phyloP scores from a whole-genome alignment of 257 asterid species.

The Primulina tabacum region DNA sequence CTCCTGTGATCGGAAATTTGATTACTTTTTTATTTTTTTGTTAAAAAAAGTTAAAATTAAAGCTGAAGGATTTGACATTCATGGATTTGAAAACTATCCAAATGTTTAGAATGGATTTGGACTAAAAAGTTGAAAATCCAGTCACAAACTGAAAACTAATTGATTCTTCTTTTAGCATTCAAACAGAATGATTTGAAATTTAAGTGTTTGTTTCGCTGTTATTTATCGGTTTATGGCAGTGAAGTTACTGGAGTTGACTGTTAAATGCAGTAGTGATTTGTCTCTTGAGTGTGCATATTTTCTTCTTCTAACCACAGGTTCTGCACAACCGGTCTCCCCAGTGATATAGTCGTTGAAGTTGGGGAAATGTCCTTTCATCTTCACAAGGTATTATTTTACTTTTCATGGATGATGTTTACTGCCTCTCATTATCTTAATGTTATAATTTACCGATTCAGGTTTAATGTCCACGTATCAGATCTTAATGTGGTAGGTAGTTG shows the following conservation, averaged over 20 bases:
- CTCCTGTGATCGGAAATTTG: too few relatives aligned
- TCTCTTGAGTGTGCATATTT: slow-evolving; percentile 3
- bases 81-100: not conserved
- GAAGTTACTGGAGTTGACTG: not conserved
- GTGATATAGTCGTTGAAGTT: slow-evolving; percentile 88
- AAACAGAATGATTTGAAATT: not conserved
- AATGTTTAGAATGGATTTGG: not conserved
- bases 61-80: not conserved
- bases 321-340: slow-evolving; percentile 94
- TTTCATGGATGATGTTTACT: not conserved
- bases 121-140: not conserved
- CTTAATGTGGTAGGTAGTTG: not conserved
- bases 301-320: slow-evolving; percentile 49
- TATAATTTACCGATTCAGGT: not conserved
- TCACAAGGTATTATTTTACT: slow-evolving; percentile 64
- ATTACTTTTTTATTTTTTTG: too few relatives aligned
- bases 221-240: not conserved
- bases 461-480: not conserved
- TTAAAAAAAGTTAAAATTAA: too few relatives aligned
- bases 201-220: not conserved
- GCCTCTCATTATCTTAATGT: not conserved
- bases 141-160: too few relatives aligned
- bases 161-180: too few relatives aligned
- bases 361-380: slow-evolving; percentile 98
- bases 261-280: not conserved